Evolutionary conservation across 352 stramenopile species (phyloP).

Genomic region (Pythium aphanidermatum): DNA sequence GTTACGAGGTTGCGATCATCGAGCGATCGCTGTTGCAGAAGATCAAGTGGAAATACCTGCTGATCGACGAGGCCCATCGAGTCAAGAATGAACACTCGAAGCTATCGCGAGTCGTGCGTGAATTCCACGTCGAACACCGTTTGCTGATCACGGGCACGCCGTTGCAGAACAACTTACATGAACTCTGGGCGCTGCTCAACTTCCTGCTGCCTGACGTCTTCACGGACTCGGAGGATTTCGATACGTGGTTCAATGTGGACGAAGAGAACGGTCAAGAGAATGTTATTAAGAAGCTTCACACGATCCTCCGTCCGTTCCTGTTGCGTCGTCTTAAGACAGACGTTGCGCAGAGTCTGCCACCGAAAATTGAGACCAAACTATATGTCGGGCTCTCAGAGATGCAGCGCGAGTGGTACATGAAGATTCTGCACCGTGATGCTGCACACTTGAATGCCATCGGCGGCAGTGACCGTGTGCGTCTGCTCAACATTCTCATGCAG

Average conservation of each 20-base stretch:
- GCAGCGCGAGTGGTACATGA: conserved; percentile 99
- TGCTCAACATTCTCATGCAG: conserved; percentile 99
- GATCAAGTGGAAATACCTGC: conserved; percentile 95
- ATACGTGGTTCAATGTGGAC: conserved; percentile 99
- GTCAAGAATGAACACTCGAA: conserved; percentile 97
- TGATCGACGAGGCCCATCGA: conserved; percentile 98
- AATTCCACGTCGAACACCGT: conserved; percentile 94
- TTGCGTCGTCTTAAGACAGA: conserved; percentile 97
- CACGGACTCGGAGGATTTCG: conserved; percentile 96
- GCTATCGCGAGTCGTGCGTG: conserved; percentile 75
- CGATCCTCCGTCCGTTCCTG: conserved; percentile 97
- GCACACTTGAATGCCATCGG: conserved; percentile 96
- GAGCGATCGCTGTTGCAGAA: conserved; percentile 91
- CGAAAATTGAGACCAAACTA: conserved; percentile 98
- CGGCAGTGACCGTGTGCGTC: conserved; percentile 90
- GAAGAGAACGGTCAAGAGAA: conserved; percentile 95
- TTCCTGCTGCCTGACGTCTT: conserved; percentile 96
- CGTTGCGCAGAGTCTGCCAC: conserved; percentile 95
- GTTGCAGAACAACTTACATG: conserved; percentile 99
- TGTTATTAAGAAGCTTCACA: conserved; percentile 97
- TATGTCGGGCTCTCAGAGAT: conserved; percentile 97
- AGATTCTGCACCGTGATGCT: conserved; percentile 93
- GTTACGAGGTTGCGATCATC: conserved; percentile 94
- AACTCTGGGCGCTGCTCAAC: conserved; percentile 99
- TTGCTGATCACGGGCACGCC: conserved; percentile 97